phyloP scores from a whole-genome alignment of 495 filamentous ascomycete genomes.

The Thermothielavioides terrestris region DNA sequence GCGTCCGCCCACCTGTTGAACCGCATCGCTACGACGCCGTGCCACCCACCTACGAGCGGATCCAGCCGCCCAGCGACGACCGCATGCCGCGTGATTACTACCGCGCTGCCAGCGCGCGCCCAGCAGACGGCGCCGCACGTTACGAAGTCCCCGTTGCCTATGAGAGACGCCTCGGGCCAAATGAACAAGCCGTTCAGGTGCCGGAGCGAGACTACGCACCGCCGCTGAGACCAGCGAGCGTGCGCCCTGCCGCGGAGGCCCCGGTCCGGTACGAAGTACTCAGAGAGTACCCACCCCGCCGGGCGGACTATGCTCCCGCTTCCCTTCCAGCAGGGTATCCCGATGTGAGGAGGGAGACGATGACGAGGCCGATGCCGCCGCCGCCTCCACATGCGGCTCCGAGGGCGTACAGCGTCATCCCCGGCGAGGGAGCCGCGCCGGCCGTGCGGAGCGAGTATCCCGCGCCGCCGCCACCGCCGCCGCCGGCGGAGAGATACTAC shows the following conservation, averaged over 20 bases:
- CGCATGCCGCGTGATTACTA: conserved; percentile 34
- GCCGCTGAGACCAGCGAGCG: conserved; percentile 20
- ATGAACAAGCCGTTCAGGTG: not conserved
- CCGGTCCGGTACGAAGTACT: conserved; percentile 16
- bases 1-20: conserved; percentile 43
- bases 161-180: conserved; percentile 35
- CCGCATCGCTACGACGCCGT: conserved; percentile 9
- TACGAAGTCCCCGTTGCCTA: conserved; percentile 41
- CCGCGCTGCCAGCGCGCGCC: conserved; percentile 48
- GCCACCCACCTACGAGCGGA: conserved; percentile 20
- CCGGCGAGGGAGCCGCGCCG: conserved; percentile 21
- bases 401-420: conserved; percentile 39
- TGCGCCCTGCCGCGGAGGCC: conserved; percentile 13
- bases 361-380: conserved; percentile 23
- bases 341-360: conserved; percentile 28
- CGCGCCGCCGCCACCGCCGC: conserved; percentile 18
- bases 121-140: conserved; percentile 34
- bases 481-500: conserved; percentile 23
- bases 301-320: conserved; percentile 31
- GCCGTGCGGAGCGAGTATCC: conserved; percentile 28
- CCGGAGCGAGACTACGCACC: conserved; percentile 19
- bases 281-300: conserved; percentile 12
- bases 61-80: conserved; percentile 22
- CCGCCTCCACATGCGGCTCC: conserved; percentile 10
- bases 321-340: conserved; percentile 15